Base-by-base conservation (phyloP, 495 filamentous ascomycete genomes). In the Penicillium longicatenatum region DNA sequence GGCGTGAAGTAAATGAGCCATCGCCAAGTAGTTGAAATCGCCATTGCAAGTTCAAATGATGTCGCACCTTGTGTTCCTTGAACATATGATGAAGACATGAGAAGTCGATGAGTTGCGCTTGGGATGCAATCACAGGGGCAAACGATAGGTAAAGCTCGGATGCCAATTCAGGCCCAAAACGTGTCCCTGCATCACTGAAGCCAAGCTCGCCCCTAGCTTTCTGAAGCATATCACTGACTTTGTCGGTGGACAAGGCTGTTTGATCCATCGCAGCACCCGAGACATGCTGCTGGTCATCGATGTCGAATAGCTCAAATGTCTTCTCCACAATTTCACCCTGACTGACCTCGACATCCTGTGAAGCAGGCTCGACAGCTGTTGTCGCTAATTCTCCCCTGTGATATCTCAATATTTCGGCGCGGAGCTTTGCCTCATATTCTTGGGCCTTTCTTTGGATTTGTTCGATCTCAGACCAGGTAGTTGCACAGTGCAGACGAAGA, bases 21-120 rank as follows among this genome's bases (percentile, higher is more conserved):
- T 96, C 89, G 3, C 89, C 89, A 6, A 97, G 76, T 6, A 98
- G 80, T 43, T 93, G 90, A 65, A 90, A 97, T 31, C 86, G 83
- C 60, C 84, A 84, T 68, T 95, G 90, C 6, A 97, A 70, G 11
- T 79, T 76, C 5, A 97, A 68, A 68, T 98, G 92, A n/a, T 83
- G 68, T n/a, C 82, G 81, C 10, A 98, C 71, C 1, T 82, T 72
- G 65, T 94, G 88, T 47, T 85, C 78, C 51, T 80, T 84, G 74
- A 97, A 96, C 42, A 97, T 80, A 48, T 94, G 79, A 45, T 86
- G 88, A 59, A 96, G 84, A 57, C 87, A 88, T 14, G 88, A 86
- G 14, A 82, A 81, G 63, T 94, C 92, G 33, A 97, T 80, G 2
- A 96, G 73, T 45, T 80, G 78, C 9, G 90, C 84, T 70, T 98